Evolutionary conservation across 1,139 yeast genomes (phyloP).

Genomic region (Yamadazyma sp.): DNA sequence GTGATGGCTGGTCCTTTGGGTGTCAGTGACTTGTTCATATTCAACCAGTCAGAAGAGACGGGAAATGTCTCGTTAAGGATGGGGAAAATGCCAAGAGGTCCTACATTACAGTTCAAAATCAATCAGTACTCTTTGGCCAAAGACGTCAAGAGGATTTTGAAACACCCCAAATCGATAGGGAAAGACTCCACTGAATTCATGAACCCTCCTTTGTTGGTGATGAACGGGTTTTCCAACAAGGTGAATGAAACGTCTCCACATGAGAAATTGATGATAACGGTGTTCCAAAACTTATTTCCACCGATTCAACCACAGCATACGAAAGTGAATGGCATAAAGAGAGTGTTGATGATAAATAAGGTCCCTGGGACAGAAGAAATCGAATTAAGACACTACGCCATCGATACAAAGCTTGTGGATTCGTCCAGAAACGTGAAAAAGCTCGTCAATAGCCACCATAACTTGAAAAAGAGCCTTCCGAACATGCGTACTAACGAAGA

Average conservation of each 20-base stretch:
- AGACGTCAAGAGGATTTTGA: constrained; percentile 72
- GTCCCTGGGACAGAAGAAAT: constrained; percentile 68
- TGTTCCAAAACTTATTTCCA: constrained; percentile 95
- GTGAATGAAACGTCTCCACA: constrained; percentile 57
- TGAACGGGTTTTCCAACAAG: constrained; percentile 75
- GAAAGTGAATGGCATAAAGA: constrained; percentile 67
- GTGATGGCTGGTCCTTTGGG: constrained; percentile 98
- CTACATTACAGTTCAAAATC: constrained; percentile 82
- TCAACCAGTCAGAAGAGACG: constrained; percentile 74
- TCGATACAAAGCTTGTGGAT: constrained; percentile 84
- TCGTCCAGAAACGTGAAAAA: constrained; percentile 79
- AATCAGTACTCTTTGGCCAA: constrained; percentile 76
- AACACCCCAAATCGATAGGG: constrained; percentile 68
- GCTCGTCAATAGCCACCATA: constrained; percentile 64
- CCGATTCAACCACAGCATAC: constrained; percentile 84
- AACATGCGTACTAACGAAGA: constrained; percentile 68
- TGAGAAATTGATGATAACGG: constrained; percentile 82
- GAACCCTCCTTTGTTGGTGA: constrained; percentile 85
- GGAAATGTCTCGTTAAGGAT: constrained; percentile 84
- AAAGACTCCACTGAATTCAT: constrained; percentile 62
- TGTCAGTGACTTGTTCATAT: constrained; percentile 82
- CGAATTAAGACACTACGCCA: constrained; percentile 87
- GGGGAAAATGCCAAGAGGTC: constrained; percentile 91
- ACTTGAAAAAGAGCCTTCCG: constrained; percentile 68
- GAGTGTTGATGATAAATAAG: constrained; percentile 83